phyloP scores from a whole-genome alignment of 2,329 filamentous ascomycete species.

The Tolypocladium tropicale region DNA sequence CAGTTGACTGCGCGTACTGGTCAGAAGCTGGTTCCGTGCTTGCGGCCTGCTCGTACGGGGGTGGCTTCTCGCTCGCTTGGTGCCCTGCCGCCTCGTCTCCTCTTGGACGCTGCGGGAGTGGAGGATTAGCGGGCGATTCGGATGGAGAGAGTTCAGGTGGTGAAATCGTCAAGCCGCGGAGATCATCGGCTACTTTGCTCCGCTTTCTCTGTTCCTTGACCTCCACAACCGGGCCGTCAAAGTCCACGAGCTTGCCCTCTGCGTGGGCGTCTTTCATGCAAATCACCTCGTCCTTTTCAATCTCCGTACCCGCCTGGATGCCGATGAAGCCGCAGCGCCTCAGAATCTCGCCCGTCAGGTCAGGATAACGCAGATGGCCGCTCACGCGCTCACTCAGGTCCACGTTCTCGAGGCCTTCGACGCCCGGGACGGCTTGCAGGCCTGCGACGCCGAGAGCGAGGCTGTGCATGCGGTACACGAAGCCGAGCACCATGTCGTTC shows the following conservation, averaged over 20 bases:
- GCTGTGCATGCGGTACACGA: slow-evolving; percentile 76
- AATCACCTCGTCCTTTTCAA: slow-evolving; percentile 42
- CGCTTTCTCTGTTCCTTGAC: not conserved
- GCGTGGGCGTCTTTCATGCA: slow-evolving; percentile 29
- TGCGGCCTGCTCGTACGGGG: not conserved
- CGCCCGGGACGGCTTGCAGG: slow-evolving; percentile 59
- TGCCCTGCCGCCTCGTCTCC: not conserved
- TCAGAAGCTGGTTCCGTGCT: not conserved
- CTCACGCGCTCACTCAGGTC: slow-evolving; percentile 42
- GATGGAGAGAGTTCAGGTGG: slow-evolving; percentile 11
- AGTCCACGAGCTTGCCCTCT: slow-evolving; percentile 19
- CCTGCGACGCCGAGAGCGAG: slow-evolving; percentile 78
- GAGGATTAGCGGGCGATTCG: slow-evolving; percentile 1
- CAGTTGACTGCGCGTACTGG: slow-evolving; percentile 2
- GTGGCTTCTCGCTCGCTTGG: not conserved
- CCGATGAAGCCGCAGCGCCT: slow-evolving; percentile 39
- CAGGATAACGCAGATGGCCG: slow-evolving; percentile 43
- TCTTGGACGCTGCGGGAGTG: slow-evolving; percentile 9
- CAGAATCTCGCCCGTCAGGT: slow-evolving; percentile 40
- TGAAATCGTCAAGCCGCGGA: slow-evolving; percentile 17
- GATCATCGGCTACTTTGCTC: slow-evolving; percentile 12
- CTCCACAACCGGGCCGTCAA: slow-evolving; percentile 10
- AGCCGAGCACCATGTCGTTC: slow-evolving; percentile 79
- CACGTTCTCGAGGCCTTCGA: slow-evolving; percentile 53
- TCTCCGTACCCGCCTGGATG: slow-evolving; percentile 31